These are phyloP conservation scores for Podospora comata DNA, from an alignment of 495 filamentous ascomycete species.

Conservation along the genomic window DNA sequence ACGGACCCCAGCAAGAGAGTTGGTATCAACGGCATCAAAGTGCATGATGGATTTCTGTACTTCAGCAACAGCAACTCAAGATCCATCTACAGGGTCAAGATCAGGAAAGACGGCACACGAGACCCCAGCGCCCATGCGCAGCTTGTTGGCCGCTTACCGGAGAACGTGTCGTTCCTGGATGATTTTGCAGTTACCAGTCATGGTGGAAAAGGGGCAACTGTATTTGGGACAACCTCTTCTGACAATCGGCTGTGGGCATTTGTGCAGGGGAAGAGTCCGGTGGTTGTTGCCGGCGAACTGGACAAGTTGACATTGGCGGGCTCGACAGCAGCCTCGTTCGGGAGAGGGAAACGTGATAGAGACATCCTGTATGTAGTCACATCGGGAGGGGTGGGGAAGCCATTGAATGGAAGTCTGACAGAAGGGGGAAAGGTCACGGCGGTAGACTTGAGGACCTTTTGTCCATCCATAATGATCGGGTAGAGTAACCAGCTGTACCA, in stretches of 20 bases:
- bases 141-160: not conserved
- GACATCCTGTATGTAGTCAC: not conserved
- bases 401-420: not conserved
- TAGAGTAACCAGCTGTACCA: too few species aligned
- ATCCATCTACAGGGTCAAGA: not conserved
- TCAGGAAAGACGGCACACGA: not conserved
- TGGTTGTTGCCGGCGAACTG: not conserved
- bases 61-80: constrained; percentile 1
- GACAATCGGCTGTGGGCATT: constrained; percentile 7
- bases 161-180: not conserved
- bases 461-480: too few species aligned
- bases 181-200: not conserved
- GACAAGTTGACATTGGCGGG: not conserved
- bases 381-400: not conserved
- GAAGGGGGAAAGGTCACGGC: not conserved
- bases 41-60: not conserved
- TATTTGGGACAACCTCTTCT: not conserved
- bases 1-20: not conserved
- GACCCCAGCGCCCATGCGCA: not conserved
- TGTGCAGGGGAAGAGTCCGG: not conserved
- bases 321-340: not conserved
- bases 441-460: not conserved
- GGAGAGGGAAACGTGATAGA: not conserved
- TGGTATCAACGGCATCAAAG: constrained; percentile 8
- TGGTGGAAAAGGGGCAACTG: not conserved